Base-by-base conservation (phyloP, 179 eudicot genomes). In the Camellia oleifera region DNA sequence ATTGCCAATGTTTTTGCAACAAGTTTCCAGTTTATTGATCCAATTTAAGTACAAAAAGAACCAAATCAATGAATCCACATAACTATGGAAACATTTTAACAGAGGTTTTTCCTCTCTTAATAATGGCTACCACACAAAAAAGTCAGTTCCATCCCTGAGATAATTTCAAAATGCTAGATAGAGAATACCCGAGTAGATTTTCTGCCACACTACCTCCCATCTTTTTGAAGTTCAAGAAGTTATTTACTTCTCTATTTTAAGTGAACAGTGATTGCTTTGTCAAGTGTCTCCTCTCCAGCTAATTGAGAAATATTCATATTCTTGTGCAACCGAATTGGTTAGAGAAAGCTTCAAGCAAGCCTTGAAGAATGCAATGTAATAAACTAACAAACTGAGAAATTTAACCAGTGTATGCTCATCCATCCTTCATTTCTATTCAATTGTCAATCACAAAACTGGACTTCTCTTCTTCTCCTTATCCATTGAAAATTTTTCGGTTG, bases 401-500 rank as follows among this genome's bases (percentile, higher is more conserved):
- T n/a, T n/a, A 14, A 61, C 45, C 5, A 65, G n/a, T 7, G 15
- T 17, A 69, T 11, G 54, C 18, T 62, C 40, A 23, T 76, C 71
- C 48, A 61, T 15, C 63, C 68, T 57, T 62, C 78, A 53, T n/a
- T 45, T 32, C n/a, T 75, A 63, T 57, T 46, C 23, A 12, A 68
- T 50, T 69, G 44, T 12, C 72, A 61, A 68, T 53, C 72, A 23
- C 14, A 7, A 42, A 2, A 69, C 45, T 10, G 72, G 4, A 32
- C 42, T 65, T 80, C 72, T 72, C 79, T 79, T 82, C 64, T 62
- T 84, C 72, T 92, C 82, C 83, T 87, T 87, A 57, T 91, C 86
- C 80, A 50, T 79, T n/a, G 90, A 90, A 80, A 93, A 95, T 62
- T 82, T 85, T 67, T 84, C 92, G 65, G 89, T 77, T 4, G 99